phyloP scores from a whole-genome alignment of 1,139 yeast species.

The Trichomonascaceae sp. region DNA sequence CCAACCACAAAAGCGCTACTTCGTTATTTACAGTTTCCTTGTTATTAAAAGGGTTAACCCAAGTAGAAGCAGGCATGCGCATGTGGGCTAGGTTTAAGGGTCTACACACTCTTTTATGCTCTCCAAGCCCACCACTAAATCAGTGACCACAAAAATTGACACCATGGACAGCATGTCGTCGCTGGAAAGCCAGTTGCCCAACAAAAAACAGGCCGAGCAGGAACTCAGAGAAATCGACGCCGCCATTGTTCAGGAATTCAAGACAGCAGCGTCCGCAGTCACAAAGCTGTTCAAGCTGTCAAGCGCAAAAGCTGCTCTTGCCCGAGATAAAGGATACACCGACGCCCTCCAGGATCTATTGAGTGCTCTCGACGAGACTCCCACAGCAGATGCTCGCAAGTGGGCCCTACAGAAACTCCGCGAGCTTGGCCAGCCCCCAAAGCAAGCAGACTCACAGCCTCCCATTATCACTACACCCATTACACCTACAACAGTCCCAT shows the following conservation, averaged over 20 bases:
- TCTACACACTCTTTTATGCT: too few species aligned
- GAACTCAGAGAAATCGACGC: conserved; percentile 8
- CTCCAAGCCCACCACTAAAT: too few species aligned
- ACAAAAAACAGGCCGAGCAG: conserved; percentile 6
- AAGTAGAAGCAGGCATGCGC: too few species aligned
- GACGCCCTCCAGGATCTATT: conserved; percentile 16
- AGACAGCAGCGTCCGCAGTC: conserved; percentile 20
- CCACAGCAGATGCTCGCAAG: conserved; percentile 11
- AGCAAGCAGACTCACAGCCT: too few species aligned
- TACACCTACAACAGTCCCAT: conserved; percentile 5
- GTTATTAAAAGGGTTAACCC: too few species aligned
- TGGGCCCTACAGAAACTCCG: conserved; percentile 12
- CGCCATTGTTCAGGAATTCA: conserved; percentile 14
- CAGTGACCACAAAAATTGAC: too few species aligned
- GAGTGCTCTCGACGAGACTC: conserved; percentile 11
- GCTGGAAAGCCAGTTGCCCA: conserved; percentile 9
- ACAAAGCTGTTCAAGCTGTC: conserved; percentile 20
- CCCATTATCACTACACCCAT: background rate
- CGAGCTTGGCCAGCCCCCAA: too few species aligned
- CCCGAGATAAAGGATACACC: conserved; percentile 18
- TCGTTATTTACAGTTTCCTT: too few species aligned
- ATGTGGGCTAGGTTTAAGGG: too few species aligned
- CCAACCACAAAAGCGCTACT: too few species aligned
- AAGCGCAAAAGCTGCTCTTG: conserved; percentile 14
- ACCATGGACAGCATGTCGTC: conserved; percentile 9